phyloP scores from a whole-genome alignment of 2,329 filamentous ascomycete species.

The Cryphonectria naterciae region DNA sequence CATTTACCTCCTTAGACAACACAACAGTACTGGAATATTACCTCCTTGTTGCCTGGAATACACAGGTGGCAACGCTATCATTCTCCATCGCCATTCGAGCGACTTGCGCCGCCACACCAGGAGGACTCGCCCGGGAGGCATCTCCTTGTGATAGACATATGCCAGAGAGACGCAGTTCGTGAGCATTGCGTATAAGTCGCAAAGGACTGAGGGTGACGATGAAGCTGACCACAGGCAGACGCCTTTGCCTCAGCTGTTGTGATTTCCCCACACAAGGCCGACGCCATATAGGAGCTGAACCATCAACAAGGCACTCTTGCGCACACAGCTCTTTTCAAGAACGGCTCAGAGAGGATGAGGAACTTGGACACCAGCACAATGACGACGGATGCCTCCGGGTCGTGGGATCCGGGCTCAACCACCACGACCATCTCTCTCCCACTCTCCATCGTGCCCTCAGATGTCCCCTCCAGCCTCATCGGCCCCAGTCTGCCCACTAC shows the following conservation, averaged over 20 bases:
- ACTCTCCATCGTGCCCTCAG: constrained; percentile 23
- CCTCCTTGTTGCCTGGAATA: neutral
- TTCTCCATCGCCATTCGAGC: neutral
- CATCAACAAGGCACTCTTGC: neutral
- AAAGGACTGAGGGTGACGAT: neutral
- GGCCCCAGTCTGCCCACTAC: constrained; percentile 20
- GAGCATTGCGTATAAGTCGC: neutral
- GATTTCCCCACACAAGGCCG: neutral
- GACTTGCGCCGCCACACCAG: neutral
- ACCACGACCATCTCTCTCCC: constrained; percentile 12
- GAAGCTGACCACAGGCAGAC: neutral
- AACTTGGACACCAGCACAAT: neutral
- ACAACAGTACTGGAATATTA: neutral
- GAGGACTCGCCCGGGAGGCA: neutral
- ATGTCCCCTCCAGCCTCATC: constrained; percentile 15
- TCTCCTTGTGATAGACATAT: neutral
- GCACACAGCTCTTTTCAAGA: neutral
- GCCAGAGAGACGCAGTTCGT: neutral
- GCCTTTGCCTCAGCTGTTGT: neutral
- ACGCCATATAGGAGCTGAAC: neutral
- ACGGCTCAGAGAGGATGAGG: neutral
- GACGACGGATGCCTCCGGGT: neutral
- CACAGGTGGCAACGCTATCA: neutral
- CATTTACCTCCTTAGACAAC: neutral
- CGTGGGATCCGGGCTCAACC: neutral